These are phyloP conservation scores for Leccinum truebloodii DNA, from an alignment of 768 basidiomycete species.

Conservation along the genomic window DNA sequence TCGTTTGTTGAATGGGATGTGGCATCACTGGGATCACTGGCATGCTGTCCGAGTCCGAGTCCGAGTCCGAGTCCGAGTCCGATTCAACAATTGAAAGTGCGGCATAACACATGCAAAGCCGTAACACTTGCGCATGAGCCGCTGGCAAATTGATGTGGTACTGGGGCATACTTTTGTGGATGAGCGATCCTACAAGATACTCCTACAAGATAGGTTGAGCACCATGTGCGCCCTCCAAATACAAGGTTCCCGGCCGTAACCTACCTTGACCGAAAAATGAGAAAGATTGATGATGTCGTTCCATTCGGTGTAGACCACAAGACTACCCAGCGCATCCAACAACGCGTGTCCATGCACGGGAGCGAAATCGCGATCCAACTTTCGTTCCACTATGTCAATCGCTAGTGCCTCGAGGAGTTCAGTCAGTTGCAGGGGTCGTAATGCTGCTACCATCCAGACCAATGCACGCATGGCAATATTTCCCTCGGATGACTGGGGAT, in stretches of 20 bases:
- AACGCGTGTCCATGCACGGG: neutral
- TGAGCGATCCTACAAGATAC: neutral
- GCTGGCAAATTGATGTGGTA: conserved; percentile 2
- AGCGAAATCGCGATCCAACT: neutral
- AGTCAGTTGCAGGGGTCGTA: conserved; percentile 5
- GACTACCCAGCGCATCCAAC: conserved; percentile 12
- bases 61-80: neutral
- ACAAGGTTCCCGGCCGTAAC: neutral
- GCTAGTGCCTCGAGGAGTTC: conserved; percentile 14
- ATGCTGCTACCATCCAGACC: conserved; percentile 17
- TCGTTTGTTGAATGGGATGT: too few relatives aligned
- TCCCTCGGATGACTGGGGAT: neutral
- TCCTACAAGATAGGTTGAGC: neutral
- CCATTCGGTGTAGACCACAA: conserved; percentile 12
- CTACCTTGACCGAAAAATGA: conserved; percentile 22
- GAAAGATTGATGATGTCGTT: conserved; percentile 7
- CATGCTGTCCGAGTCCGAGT: neutral
- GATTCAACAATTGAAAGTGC: neutral
- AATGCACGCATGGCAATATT: conserved; percentile 5
- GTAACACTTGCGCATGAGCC: neutral
- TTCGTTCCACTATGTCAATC: conserved; percentile 8
- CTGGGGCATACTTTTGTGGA: neutral
- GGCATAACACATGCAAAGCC: neutral
- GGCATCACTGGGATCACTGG: neutral
- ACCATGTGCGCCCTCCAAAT: neutral